Percentiles rank a stretch among this genome's conserved stretches.
These are phyloP conservation scores for Lignosus rhinocerotis DNA, from an alignment of 1,284 basidiomycete species.

Conservation along the genomic window DNA sequence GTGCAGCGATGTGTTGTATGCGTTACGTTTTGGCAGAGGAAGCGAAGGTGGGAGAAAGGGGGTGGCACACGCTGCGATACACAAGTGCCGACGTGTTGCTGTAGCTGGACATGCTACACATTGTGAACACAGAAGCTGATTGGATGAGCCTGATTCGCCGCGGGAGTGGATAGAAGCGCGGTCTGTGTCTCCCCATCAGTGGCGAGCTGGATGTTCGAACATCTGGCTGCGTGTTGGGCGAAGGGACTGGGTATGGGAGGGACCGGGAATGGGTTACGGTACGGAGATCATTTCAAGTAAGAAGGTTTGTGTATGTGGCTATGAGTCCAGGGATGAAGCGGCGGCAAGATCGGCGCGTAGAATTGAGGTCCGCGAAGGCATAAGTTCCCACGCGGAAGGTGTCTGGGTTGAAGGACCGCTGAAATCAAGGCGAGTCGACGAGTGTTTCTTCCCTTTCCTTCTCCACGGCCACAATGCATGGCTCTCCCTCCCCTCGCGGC, in stretches of 20 bases:
- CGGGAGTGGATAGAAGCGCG: slow-evolving; percentile 13
- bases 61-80: slow-evolving; percentile 9
- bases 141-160: slow-evolving; percentile 20
- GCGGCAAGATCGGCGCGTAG: slow-evolving; percentile 29
- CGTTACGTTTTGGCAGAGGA: too few relatives aligned
- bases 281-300: neutral
- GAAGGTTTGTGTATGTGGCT: slow-evolving; percentile 19
- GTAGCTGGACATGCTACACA: neutral
- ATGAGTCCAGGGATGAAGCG: slow-evolving; percentile 25
- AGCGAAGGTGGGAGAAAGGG: too few relatives aligned
- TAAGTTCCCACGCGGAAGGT: slow-evolving; percentile 28
- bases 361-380: slow-evolving; percentile 26
- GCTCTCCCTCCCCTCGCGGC: slow-evolving; percentile 43
- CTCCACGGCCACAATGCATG: slow-evolving; percentile 31
- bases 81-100: slow-evolving; percentile 9
- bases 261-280: neutral
- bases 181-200: slow-evolving; percentile 1
- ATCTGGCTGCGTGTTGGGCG: neutral
- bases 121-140: slow-evolving; percentile 13
- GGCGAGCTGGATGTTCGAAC: neutral
- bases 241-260: neutral
- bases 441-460: slow-evolving; percentile 25
- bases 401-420: slow-evolving; percentile 25
- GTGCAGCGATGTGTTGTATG: too few relatives aligned
- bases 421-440: slow-evolving; percentile 17